Conservation (phyloP, 305 asterid genomes). For the Stenogyne calaminthoides region DNA sequence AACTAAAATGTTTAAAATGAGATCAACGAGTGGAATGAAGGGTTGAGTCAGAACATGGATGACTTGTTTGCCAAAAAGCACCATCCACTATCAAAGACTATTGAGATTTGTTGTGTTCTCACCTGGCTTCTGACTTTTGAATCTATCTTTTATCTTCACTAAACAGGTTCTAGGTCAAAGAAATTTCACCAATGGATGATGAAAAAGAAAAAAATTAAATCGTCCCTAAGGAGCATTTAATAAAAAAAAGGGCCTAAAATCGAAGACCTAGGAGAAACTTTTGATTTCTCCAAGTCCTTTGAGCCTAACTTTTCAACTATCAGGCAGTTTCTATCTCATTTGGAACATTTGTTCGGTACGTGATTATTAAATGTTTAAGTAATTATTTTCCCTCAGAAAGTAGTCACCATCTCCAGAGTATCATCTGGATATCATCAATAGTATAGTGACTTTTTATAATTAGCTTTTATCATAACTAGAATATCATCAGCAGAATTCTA, state of each 20-base stretch:
- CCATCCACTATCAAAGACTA: background rate
- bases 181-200: too few relatives aligned
- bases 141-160: background rate
- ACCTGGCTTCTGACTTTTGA: background rate
- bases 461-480: slow-evolving; percentile 11
- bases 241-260: background rate
- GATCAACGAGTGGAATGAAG: background rate
- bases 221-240: background rate
- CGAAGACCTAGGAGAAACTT: background rate
- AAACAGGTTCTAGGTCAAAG: slow-evolving; percentile 1
- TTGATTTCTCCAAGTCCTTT: background rate
- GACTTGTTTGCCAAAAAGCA: background rate
- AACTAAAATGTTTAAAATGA: background rate
- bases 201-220: background rate
- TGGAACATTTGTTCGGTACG: background rate
- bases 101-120: background rate
- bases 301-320: background rate
- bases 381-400: background rate
- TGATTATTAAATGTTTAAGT: background rate
- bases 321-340: background rate
- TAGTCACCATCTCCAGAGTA: slow-evolving; percentile 7
- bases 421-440: slow-evolving; percentile 13
- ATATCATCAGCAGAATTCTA: slow-evolving; percentile 13
- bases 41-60: background rate
- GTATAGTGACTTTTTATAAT: background rate